A percentile compares a stretch with the other conserved stretches of the same genome.
phyloP scores from a whole-genome alignment of 768 basidiomycete genomes.

The Lactarius trivialis region DNA sequence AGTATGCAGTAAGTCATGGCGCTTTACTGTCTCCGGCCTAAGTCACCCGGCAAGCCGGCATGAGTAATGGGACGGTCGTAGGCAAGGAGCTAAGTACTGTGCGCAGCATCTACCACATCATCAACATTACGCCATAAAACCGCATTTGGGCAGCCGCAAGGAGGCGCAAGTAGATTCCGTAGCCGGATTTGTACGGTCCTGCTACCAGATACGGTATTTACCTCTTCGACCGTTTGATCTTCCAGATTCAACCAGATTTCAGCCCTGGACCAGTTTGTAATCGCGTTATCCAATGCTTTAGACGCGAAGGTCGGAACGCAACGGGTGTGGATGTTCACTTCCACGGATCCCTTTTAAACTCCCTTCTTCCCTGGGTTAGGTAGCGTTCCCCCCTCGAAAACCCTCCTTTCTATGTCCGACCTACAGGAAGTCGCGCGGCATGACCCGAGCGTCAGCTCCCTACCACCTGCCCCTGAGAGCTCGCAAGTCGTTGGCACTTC shows the following conservation, averaged over 20 bases:
- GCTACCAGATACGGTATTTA: background rate
- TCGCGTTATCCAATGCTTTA: background rate
- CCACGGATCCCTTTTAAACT: background rate
- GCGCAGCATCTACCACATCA: background rate
- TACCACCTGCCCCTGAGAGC: constrained; percentile 5
- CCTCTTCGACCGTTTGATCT: background rate
- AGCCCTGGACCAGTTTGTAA: background rate
- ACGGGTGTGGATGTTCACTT: background rate
- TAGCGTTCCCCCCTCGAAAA: background rate
- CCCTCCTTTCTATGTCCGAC: constrained; percentile 2
- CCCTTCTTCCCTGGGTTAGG: background rate
- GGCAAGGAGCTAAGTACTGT: no score
- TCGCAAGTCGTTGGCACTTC: background rate
- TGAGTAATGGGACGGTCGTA: no score
- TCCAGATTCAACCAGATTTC: no score
- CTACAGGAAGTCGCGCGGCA: background rate
- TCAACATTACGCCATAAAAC: background rate
- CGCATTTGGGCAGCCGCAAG: background rate
- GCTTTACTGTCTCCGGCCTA: no score
- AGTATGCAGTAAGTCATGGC: no score
- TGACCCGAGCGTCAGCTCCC: constrained; percentile 6
- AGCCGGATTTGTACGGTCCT: background rate
- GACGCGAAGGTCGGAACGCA: background rate
- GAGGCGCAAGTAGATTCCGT: background rate
- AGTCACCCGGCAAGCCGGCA: no score